Evolutionary conservation across 2,329 filamentous ascomycete species (phyloP).

Genomic region (Monilinia fructicola): DNA sequence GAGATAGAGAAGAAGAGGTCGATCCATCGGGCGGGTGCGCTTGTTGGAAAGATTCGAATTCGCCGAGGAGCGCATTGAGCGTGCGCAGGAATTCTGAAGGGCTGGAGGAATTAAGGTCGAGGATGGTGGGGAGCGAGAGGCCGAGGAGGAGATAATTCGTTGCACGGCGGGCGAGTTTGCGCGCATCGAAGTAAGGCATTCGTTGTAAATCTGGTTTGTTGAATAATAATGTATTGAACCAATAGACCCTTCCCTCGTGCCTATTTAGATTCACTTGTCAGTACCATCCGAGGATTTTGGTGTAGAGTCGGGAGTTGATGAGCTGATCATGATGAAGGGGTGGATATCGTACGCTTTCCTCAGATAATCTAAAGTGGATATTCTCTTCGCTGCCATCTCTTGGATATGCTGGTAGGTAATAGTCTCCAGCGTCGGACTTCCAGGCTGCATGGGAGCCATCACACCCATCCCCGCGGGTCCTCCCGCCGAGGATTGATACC

Average conservation of each 20-base stretch:
- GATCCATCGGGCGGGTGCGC: constrained; percentile 77
- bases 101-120: constrained; percentile 80
- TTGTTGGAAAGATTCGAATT: constrained; percentile 93
- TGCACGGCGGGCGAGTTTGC: constrained; percentile 83
- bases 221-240: constrained; percentile 97
- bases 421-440: constrained; percentile 40
- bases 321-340: not conserved
- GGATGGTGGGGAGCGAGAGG: constrained; percentile 82
- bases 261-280: constrained; percentile 47
- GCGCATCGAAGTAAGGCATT: constrained; percentile 81
- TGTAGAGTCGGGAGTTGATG: not conserved
- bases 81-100: constrained; percentile 84
- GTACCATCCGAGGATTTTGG: not conserved
- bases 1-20: constrained; percentile 62
- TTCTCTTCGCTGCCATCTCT: constrained; percentile 85
- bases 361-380: constrained; percentile 90
- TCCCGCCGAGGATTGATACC: constrained; percentile 31
- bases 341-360: constrained; percentile 74
- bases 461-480: constrained; percentile 28
- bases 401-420: constrained; percentile 64
- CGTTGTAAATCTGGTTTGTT: constrained; percentile 75
- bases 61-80: constrained; percentile 78
- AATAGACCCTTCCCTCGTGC: constrained; percentile 91
- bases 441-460: constrained; percentile 31
- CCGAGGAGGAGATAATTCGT: constrained; percentile 93